phyloP scores from a whole-genome alignment of 2,329 filamentous ascomycete genomes.

The Sporothrix variecibatus region DNA sequence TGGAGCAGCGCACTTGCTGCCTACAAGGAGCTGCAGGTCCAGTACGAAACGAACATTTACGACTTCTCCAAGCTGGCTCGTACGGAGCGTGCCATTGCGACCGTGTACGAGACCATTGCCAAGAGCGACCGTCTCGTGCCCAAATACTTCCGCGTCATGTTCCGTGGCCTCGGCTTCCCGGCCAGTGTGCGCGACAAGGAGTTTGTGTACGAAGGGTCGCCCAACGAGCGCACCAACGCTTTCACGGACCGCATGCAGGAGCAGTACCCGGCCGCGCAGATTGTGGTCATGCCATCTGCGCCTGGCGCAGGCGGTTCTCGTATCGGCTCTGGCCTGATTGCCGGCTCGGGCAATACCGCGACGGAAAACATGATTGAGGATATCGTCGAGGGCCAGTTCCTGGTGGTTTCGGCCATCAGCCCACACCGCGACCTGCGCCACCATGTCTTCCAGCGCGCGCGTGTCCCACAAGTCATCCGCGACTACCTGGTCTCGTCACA shows the following conservation, averaged over 20 bases:
- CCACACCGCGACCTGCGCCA: constrained; percentile 80
- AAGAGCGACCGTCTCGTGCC: constrained; percentile 77
- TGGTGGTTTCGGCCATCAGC: constrained; percentile 78
- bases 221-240: constrained; percentile 72
- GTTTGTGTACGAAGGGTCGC: constrained; percentile 84
- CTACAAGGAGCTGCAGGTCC: constrained; percentile 86
- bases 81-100: constrained; percentile 85
- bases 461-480: constrained; percentile 78
- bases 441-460: constrained; percentile 83
- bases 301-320: constrained; percentile 20
- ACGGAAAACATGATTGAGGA: constrained; percentile 67
- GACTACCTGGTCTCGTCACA: constrained; percentile 81
- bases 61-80: constrained; percentile 91
- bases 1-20: constrained; percentile 87
- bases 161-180: constrained; percentile 87
- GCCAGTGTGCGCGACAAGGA: constrained; percentile 80
- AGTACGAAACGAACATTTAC: constrained; percentile 87
- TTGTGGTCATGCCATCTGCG: constrained; percentile 50
- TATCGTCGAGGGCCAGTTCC: constrained; percentile 79
- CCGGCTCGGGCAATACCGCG: constrained; percentile 34
- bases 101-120: constrained; percentile 84
- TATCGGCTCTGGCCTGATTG: constrained; percentile 16
- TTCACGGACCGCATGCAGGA: constrained; percentile 93
- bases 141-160: constrained; percentile 89
- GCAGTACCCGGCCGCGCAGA: constrained; percentile 82